Base-by-base conservation (phyloP, 140 eudicot genomes). In the Bidens hawaiensis region DNA sequence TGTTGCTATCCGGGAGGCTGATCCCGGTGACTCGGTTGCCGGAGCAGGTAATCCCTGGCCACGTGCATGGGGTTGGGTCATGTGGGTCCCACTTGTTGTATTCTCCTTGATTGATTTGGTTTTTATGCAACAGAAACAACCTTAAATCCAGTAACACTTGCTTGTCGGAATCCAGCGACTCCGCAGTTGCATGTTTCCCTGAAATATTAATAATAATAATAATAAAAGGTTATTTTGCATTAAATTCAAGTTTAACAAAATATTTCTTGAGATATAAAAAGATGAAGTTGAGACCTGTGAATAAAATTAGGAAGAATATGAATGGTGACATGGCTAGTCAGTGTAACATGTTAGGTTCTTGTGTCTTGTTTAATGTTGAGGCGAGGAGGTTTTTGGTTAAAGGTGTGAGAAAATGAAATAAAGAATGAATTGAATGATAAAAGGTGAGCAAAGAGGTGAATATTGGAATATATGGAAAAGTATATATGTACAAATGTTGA, bases 21-120 rank as follows among this genome's bases (percentile, higher is more conserved):
- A 93, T 70, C 7, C 71, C 73, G 18, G 79, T 77, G 15, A 93
- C 96, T 4, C 96, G 83, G 45, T 63, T 13, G 41, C 67, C 65
- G 17, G 40, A 23, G 57, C 96, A 87, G 1, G 83, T 65, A 43
- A 93, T 72, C 14, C 96, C 99, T 5, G 75, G 69, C 99, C 99
- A 93, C 0, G 12, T 53, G 67, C 99, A 93, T 0, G 88, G 89
- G 0, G 78, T 46, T 18, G 36, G 28, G 62, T 67, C 75, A 2
- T 17, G 42, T 16, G 72, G 52, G 63, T 73, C 75, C 99, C 99
- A 93, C 6, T 63, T 36, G 14, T 57, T 61, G 67, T 93, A 88
- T 18, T 4, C 18, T 17, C 88, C 86, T 67, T 72, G 79, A 52
- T 87, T 80, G 2, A 91, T 78, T 30, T 23, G 75, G 78, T 91